A percentile compares a stretch with the other conserved stretches of the same genome.
phyloP scores from a whole-genome alignment of 306 rosid genomes.

The Trifolium repens region DNA sequence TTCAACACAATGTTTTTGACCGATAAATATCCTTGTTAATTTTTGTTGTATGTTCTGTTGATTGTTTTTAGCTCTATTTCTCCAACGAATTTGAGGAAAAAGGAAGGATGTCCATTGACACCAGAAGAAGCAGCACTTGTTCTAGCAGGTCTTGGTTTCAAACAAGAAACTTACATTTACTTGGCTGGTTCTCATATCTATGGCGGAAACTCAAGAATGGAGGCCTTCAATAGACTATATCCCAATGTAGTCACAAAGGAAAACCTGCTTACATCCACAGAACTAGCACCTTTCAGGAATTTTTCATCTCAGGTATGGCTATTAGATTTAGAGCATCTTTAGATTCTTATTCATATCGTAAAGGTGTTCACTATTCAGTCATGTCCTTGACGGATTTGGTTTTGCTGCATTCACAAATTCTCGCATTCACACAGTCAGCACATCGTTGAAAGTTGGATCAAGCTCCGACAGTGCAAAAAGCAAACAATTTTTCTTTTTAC shows the following conservation, averaged over 20 bases:
- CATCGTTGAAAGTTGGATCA: too few relatives aligned
- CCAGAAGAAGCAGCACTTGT: slow-evolving; percentile 98
- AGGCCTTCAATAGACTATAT: slow-evolving; percentile 73
- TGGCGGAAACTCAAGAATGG: slow-evolving; percentile 78
- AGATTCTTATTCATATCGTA: slow-evolving; percentile 2
- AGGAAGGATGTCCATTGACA: slow-evolving; percentile 89
- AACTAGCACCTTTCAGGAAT: slow-evolving; percentile 82
- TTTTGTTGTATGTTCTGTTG: slow-evolving; percentile 21
- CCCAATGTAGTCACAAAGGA: slow-evolving; percentile 92
- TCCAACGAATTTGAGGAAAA: slow-evolving; percentile 66
- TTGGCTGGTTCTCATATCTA: slow-evolving; percentile 87
- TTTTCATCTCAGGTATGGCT: slow-evolving; percentile 84
- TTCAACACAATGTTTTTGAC: slow-evolving; percentile 18
- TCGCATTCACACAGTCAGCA: too few relatives aligned
- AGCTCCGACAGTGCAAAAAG: too few relatives aligned
- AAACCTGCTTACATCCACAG: slow-evolving; percentile 66
- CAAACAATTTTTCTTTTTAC: too few relatives aligned
- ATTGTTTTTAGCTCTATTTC: slow-evolving; percentile 56
- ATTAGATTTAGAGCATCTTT: background rate
- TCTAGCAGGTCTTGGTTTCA: slow-evolving; percentile 83
- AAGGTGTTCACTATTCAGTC: too few relatives aligned
- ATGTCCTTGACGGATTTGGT: too few relatives aligned
- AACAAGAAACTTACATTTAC: slow-evolving; percentile 71
- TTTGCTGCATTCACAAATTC: too few relatives aligned
- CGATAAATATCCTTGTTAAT: slow-evolving; percentile 5